Base-by-base conservation (phyloP, 75 land plant species). In the Pinus albicaulis region DNA sequence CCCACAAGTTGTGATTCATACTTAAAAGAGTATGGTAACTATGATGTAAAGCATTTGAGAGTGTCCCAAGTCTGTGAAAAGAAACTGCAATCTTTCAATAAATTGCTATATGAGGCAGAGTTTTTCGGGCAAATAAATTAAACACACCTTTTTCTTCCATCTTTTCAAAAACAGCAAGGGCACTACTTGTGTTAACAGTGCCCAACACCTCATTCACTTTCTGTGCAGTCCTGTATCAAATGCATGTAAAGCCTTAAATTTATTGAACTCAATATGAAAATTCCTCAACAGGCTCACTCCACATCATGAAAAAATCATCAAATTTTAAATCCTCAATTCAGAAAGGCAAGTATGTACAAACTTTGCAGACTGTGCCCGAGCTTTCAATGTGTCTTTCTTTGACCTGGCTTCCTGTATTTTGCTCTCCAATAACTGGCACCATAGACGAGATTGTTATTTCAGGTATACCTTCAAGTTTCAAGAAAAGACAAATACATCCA, bases 311-410 rank as follows among this genome's bases (percentile, higher is more conserved):
- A 72, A 72, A 60, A 12, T 28, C 7, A 17, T 57, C 16, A 55
- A 16, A 68, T 14, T 64, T 1, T 17, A 25, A 72, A 36, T 44
- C 4, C 17, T 69, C n/a, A 28, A 77, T 57, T 69, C 26, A 75
- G 75, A 71, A 41, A 68, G 14, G 19, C 69, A 62, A 25, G 55
- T 17, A 65, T 56, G 41, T 24, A 85, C 91, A 74, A 64, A 98
- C 99, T 95, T 98, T 57, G 99, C 98, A 78, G 98, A 93, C 76
- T 98, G 99, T 38, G 99, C 99, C 71, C 99, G 90, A 57, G 99
- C 98, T 86, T 93, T 98, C 44, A 98, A 80, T 15, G 98, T 95
- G 75, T 98, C 99, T 77, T 98, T 98, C 87, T 98, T 98, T 20
- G 99, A 92, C 83, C 62, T 98, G 26, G 99, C 99, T 78, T 98